Conservation (phyloP, 495 filamentous ascomycete genomes). For the Penicillium simplicissimum region DNA sequence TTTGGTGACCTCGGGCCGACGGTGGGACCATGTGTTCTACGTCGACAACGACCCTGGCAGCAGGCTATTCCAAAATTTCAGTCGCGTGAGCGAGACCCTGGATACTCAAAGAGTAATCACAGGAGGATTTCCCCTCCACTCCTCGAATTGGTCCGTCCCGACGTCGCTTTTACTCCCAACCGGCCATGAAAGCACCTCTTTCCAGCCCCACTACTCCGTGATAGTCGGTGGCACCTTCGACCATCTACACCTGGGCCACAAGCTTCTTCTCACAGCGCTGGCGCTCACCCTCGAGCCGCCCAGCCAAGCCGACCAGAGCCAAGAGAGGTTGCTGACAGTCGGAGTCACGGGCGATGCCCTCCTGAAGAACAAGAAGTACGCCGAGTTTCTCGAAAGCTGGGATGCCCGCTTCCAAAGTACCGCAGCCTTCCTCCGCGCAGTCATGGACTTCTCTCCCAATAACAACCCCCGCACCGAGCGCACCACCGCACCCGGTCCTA, state of each 20-base stretch:
- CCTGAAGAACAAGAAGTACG: constrained; percentile 84
- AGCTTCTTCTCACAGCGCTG: constrained; percentile 84
- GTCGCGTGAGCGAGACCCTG: not conserved
- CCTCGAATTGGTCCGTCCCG: constrained; percentile 29
- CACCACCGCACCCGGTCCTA: constrained; percentile 45
- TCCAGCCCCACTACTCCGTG: constrained; percentile 54
- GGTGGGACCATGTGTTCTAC: constrained; percentile 72
- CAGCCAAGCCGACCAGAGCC: constrained; percentile 21
- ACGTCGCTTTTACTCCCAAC: constrained; percentile 26
- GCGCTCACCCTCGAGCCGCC: constrained; percentile 64
- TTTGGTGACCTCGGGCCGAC: constrained; percentile 61
- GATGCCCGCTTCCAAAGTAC: constrained; percentile 65
- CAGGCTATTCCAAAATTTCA: constrained; percentile 33
- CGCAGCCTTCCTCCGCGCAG: constrained; percentile 67
- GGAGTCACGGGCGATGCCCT: constrained; percentile 88
- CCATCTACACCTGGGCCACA: constrained; percentile 95
- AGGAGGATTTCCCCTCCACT: constrained; percentile 34
- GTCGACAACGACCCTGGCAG: constrained; percentile 61
- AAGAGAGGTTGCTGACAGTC: constrained; percentile 62
- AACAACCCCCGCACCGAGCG: constrained; percentile 30
- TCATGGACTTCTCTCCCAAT: constrained; percentile 58
- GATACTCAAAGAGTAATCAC: constrained; percentile 15
- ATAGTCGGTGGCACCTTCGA: constrained; percentile 96
- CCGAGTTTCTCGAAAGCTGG: constrained; percentile 78
- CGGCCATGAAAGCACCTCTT: constrained; percentile 8